Evolutionary conservation across 257 asterid genomes (phyloP).

Genomic region (Forsythia viridissima): DNA sequence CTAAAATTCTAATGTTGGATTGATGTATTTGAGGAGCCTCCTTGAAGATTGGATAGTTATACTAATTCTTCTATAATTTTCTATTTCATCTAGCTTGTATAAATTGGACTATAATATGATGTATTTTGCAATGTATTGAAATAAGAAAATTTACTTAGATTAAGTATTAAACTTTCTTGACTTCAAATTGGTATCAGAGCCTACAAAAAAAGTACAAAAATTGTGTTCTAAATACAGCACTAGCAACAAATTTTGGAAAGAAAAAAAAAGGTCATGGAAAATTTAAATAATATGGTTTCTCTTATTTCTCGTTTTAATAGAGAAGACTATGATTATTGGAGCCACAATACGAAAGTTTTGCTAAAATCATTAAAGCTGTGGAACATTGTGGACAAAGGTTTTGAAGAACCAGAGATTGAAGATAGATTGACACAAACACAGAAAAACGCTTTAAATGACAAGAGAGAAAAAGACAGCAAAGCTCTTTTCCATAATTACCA

Average conservation of each 20-base stretch:
- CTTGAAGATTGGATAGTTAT: not conserved
- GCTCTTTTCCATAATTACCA: too few relatives aligned
- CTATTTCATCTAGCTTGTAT: too few relatives aligned
- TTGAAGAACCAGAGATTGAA: not conserved
- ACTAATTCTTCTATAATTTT: too few relatives aligned
- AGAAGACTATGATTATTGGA: not conserved
- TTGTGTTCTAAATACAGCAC: not conserved
- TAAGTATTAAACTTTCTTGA: not conserved
- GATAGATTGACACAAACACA: not conserved
- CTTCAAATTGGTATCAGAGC: not conserved
- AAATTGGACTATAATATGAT: too few relatives aligned
- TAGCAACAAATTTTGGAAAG: not conserved
- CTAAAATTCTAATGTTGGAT: not conserved
- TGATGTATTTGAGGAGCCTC: not conserved
- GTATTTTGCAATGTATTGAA: not conserved
- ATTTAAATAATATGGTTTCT: not conserved
- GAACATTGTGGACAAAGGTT: not conserved
- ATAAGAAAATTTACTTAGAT: too few relatives aligned
- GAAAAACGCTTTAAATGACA: not conserved
- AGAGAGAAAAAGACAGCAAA: not conserved
- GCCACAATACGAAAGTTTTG: not conserved
- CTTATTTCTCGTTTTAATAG: not conserved
- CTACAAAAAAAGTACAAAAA: too few relatives aligned
- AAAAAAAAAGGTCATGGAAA: not conserved
- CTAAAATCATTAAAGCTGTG: not conserved